Evolutionary conservation across 1,284 basidiomycete species (phyloP).

Genomic region (Neonothopanus nambi): DNA sequence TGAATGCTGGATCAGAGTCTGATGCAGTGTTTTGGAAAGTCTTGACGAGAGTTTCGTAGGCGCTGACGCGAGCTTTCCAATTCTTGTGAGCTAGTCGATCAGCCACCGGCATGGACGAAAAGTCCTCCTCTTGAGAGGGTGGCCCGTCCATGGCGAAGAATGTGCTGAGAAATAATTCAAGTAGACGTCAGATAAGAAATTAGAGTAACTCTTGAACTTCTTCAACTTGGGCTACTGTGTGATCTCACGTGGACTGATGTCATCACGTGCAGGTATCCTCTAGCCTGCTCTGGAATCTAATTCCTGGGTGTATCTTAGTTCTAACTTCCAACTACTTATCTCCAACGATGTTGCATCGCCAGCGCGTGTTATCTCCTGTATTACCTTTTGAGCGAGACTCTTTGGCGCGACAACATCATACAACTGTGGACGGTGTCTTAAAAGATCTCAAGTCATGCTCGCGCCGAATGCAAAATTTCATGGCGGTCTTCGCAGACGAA

Average conservation of each 20-base stretch:
- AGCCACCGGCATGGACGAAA: conserved; percentile 76
- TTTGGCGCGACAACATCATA: conserved; percentile 24
- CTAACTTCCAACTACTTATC: too few species aligned
- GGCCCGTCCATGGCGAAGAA: conserved; percentile 75
- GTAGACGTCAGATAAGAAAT: neutral
- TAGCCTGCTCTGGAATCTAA: too few species aligned
- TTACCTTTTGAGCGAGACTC: neutral
- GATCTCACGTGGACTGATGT: too few species aligned
- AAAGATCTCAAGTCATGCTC: conserved; percentile 59
- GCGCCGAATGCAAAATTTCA: conserved; percentile 48
- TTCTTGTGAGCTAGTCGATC: conserved; percentile 93
- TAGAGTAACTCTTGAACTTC: too few species aligned
- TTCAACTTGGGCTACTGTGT: too few species aligned
- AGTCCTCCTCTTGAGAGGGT: conserved; percentile 93
- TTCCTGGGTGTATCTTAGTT: too few species aligned
- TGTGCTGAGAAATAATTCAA: neutral
- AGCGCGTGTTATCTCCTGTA: too few species aligned
- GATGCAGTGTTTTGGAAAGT: conserved; percentile 86
- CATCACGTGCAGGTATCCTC: too few species aligned
- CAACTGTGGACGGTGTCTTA: conserved; percentile 51
- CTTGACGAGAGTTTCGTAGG: conserved; percentile 87
- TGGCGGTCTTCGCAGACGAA: conserved; percentile 52
- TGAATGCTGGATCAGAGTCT: conserved; percentile 93
- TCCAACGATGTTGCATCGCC: too few species aligned
- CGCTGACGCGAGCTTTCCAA: conserved; percentile 97